Percentiles rank a stretch among this genome's conserved stretches.
These are phyloP conservation scores for Urtica urens DNA, from an alignment of 306 rosid genomes.

Conservation along the genomic window DNA sequence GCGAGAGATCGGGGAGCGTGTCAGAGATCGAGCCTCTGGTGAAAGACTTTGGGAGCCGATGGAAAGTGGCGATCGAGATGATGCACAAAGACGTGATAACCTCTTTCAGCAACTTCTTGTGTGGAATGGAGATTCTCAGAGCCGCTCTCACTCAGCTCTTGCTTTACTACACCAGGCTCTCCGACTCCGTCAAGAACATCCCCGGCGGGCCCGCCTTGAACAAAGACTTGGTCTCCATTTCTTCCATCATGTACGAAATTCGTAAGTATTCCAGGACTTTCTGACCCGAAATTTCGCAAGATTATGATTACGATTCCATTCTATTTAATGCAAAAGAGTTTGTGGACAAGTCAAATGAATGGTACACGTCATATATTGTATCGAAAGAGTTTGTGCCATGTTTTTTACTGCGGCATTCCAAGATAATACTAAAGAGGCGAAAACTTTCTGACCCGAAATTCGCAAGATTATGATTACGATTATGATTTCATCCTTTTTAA, in stretches of 20 bases:
- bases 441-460: too few species aligned
- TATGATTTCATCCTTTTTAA: too few species aligned
- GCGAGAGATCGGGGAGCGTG: slow-evolving; percentile 56
- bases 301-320: too few species aligned
- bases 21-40: slow-evolving; percentile 88
- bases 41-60: slow-evolving; percentile 88
- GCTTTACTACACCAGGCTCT: slow-evolving; percentile 85
- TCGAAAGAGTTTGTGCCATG: too few species aligned
- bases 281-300: too few species aligned
- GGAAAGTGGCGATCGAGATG: slow-evolving; percentile 95
- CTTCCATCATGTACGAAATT: slow-evolving; percentile 89
- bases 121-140: slow-evolving; percentile 87
- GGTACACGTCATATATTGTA: too few species aligned
- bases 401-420: too few species aligned
- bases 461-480: too few species aligned
- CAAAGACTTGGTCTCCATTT: slow-evolving; percentile 85
- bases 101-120: slow-evolving; percentile 93
- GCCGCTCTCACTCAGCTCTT: slow-evolving; percentile 84
- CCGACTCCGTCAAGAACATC: slow-evolving; percentile 81
- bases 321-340: too few species aligned
- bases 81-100: slow-evolving; percentile 99
- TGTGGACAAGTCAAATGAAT: too few species aligned
- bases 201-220: slow-evolving; percentile 67
- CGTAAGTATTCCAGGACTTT: slow-evolving; percentile 93
- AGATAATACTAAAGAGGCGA: too few species aligned